phyloP scores from a whole-genome alignment of 2,329 filamentous ascomycete genomes.

The Colletotrichum spinosum region DNA sequence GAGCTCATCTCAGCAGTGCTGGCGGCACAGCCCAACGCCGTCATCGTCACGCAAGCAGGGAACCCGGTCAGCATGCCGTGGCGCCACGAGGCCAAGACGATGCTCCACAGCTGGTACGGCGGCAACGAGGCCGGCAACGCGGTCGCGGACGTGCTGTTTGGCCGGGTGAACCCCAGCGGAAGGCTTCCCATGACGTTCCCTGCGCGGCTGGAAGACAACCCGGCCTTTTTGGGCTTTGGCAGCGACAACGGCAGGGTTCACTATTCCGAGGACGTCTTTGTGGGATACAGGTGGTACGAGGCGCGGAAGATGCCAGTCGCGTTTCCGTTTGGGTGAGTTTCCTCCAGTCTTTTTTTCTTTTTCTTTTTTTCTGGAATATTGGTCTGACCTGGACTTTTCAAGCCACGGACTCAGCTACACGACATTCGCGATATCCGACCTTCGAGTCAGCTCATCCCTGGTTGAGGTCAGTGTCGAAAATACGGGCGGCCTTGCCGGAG shows the following conservation, averaged over 20 bases:
- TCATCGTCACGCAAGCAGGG: slow-evolving; percentile 77
- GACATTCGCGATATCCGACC: slow-evolving; percentile 63
- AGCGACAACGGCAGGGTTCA: slow-evolving; percentile 72
- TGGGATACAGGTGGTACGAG: slow-evolving; percentile 80
- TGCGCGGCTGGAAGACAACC: slow-evolving; percentile 71
- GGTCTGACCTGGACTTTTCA: background rate
- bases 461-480: slow-evolving; percentile 66
- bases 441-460: slow-evolving; percentile 51
- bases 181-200: slow-evolving; percentile 82
- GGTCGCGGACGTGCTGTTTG: slow-evolving; percentile 77
- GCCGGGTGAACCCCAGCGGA: slow-evolving; percentile 76
- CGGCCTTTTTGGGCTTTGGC: slow-evolving; percentile 75
- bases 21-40: slow-evolving; percentile 71
- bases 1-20: slow-evolving; percentile 74
- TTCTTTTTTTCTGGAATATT: background rate
- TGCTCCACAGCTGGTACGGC: slow-evolving; percentile 80
- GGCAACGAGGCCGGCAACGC: slow-evolving; percentile 81
- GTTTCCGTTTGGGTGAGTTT: slow-evolving; percentile 69
- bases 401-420: slow-evolving; percentile 79
- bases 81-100: slow-evolving; percentile 60
- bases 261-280: slow-evolving; percentile 79
- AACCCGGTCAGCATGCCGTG: slow-evolving; percentile 75
- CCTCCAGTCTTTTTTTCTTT: too few species aligned
- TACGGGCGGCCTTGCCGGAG: slow-evolving; percentile 58
- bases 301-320: slow-evolving; percentile 66